phyloP scores from a whole-genome alignment of 164 flowering plant genomes.

The Chimonanthus praecox region DNA sequence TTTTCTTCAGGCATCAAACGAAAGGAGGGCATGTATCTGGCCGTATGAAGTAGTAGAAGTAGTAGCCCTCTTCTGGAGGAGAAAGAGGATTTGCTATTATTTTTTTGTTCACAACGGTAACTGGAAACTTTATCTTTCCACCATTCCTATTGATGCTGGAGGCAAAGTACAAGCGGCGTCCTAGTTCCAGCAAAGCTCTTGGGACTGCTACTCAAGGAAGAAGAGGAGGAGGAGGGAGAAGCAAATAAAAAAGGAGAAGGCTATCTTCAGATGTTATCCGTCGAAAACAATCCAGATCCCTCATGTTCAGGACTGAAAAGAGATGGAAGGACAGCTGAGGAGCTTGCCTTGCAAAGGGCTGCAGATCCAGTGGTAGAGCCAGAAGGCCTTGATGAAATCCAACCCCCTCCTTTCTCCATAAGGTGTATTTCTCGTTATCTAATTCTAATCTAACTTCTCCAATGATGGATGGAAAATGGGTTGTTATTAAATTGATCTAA shows the following conservation, averaged over 20 bases:
- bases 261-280: slow-evolving; percentile 84
- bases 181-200: slow-evolving; percentile 7
- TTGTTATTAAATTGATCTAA: no score
- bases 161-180: slow-evolving; percentile 26
- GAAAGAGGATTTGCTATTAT: background rate
- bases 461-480: no score
- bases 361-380: slow-evolving; percentile 13
- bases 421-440: slow-evolving; percentile 34
- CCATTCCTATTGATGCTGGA: slow-evolving; percentile 34
- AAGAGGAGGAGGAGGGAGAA: slow-evolving; percentile 25
- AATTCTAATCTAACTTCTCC: no score
- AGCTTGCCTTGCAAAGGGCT: slow-evolving; percentile 28
- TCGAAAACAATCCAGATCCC: slow-evolving; percentile 70
- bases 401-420: slow-evolving; percentile 59
- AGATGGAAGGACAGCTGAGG: slow-evolving; percentile 36
- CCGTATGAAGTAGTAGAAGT: background rate
- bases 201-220: slow-evolving; percentile 19
- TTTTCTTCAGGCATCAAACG: slow-evolving; percentile 17
- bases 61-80: background rate
- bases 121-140: background rate
- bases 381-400: slow-evolving; percentile 27
- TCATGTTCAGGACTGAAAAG: slow-evolving; percentile 35
- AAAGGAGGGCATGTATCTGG: background rate
- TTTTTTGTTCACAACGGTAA: background rate
- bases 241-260: slow-evolving; percentile 41